Conservation (phyloP, 768 basidiomycete genomes). For the Rhizopogon vulgaris region DNA sequence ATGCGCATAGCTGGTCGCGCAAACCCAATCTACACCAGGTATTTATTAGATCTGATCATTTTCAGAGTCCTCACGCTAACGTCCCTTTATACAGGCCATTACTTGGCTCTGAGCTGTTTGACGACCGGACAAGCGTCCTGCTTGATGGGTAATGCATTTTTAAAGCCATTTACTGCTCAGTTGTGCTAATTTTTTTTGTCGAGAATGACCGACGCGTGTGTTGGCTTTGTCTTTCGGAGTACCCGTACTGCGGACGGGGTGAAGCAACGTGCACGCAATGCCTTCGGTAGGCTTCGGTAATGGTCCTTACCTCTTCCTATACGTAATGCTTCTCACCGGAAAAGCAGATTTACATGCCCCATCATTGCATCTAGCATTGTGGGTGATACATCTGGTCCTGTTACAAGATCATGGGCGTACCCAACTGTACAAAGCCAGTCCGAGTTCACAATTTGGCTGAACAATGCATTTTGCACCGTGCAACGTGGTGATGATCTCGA, state of each 20-base stretch:
- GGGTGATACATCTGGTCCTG: not conserved
- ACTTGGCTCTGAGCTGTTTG: conserved; percentile 10
- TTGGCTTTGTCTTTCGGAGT: conserved; percentile 8
- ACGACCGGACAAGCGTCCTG: conserved; percentile 4
- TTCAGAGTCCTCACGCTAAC: not conserved
- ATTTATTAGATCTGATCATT: not conserved
- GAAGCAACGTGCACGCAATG: conserved; percentile 1
- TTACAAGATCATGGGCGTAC: conserved; percentile 11
- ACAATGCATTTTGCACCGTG: conserved; percentile 14
- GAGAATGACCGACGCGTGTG: conserved; percentile 5
- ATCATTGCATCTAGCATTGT: conserved; percentile 8
- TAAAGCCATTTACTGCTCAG: not conserved
- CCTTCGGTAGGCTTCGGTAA: conserved; percentile 10
- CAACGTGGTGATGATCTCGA: conserved; percentile 12
- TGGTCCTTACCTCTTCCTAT: not conserved
- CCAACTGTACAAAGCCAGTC: conserved; percentile 8
- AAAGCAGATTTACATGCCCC: conserved; percentile 8
- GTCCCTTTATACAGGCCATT: conserved; percentile 3
- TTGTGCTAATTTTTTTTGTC: not conserved
- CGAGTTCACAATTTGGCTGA: conserved; percentile 17
- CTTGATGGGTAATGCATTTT: conserved; percentile 3
- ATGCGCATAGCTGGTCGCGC: not conserved
- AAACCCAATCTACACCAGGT: not conserved
- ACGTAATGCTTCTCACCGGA: not conserved
- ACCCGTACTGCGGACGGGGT: not conserved